These are phyloP conservation scores for Penicillium canariense DNA, from an alignment of 495 filamentous ascomycete species.

Conservation along the genomic window DNA sequence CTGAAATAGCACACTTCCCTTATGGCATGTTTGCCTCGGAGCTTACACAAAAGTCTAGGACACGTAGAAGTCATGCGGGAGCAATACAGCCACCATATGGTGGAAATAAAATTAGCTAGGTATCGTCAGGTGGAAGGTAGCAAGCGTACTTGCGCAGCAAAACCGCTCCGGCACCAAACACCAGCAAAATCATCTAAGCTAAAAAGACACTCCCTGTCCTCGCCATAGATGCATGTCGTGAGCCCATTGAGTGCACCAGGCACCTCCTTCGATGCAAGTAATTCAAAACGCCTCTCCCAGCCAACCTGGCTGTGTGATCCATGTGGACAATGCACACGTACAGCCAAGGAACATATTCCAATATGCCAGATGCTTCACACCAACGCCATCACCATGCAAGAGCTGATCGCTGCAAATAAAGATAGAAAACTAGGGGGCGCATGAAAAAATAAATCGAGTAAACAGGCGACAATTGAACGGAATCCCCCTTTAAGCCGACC, in stretches of 20 bases:
- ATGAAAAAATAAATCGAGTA: not conserved
- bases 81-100: not conserved
- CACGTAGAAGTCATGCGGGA: not conserved
- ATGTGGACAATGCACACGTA: slow-evolving; percentile 13
- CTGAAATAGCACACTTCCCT: too few species aligned
- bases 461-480: not conserved
- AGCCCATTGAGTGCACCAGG: slow-evolving; percentile 26
- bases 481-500: slow-evolving; percentile 2
- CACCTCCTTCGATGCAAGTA: slow-evolving; percentile 22
- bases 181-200: slow-evolving; percentile 8
- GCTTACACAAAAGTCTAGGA: not conserved
- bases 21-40: not conserved
- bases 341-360: slow-evolving; percentile 9
- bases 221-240: slow-evolving; percentile 21
- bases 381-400: slow-evolving; percentile 29
- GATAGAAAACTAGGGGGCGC: slow-evolving; percentile 3
- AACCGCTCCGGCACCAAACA: not conserved
- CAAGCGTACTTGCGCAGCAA: not conserved
- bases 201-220: slow-evolving; percentile 8
- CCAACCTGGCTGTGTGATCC: slow-evolving; percentile 6
- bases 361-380: slow-evolving; percentile 17
- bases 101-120: not conserved
- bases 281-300: slow-evolving; percentile 21
- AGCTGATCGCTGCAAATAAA: slow-evolving; percentile 21
- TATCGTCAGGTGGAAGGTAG: not conserved